A percentile compares a stretch with the other conserved stretches of the same genome.
These are phyloP conservation scores for Boletus insuetus DNA, from an alignment of 768 basidiomycete genomes.

Conservation along the genomic window DNA sequence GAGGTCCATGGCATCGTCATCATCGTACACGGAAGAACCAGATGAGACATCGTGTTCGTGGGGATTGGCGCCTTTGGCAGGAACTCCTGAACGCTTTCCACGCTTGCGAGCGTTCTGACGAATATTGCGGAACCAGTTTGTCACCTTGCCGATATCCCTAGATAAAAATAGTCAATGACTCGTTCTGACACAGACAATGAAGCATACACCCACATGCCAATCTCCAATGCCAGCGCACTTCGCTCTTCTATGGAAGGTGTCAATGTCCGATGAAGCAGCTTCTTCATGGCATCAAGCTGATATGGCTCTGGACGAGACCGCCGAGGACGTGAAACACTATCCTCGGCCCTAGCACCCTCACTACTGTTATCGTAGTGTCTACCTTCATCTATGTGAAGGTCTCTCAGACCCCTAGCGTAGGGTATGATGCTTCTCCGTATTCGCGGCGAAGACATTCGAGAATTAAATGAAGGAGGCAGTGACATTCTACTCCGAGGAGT, in stretches of 20 bases:
- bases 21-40: constrained; percentile 47
- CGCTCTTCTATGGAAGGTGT: constrained; percentile 83
- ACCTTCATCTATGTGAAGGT: constrained; percentile 28
- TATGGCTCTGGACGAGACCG: constrained; percentile 77
- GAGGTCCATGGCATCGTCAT: constrained; percentile 50
- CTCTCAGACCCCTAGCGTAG: constrained; percentile 26
- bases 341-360: constrained; percentile 23
- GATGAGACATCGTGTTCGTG: constrained; percentile 53
- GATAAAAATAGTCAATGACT: constrained; percentile 12
- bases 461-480: constrained; percentile 27
- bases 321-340: constrained; percentile 51
- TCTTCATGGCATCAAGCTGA: constrained; percentile 74
- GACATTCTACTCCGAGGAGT: constrained; percentile 31
- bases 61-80: constrained; percentile 34
- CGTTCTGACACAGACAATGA: neutral
- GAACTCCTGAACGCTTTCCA: constrained; percentile 45
- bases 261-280: constrained; percentile 61
- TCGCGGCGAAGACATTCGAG: constrained; percentile 31
- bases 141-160: constrained; percentile 81
- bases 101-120: constrained; percentile 79
- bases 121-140: constrained; percentile 86
- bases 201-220: constrained; percentile 61
- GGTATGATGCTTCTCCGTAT: constrained; percentile 25
- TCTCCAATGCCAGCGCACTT: constrained; percentile 65
- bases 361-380: constrained; percentile 20